Evolutionary conservation across 2,329 filamentous ascomycete species (phyloP).

Genomic region (Escovopsis sp.): DNA sequence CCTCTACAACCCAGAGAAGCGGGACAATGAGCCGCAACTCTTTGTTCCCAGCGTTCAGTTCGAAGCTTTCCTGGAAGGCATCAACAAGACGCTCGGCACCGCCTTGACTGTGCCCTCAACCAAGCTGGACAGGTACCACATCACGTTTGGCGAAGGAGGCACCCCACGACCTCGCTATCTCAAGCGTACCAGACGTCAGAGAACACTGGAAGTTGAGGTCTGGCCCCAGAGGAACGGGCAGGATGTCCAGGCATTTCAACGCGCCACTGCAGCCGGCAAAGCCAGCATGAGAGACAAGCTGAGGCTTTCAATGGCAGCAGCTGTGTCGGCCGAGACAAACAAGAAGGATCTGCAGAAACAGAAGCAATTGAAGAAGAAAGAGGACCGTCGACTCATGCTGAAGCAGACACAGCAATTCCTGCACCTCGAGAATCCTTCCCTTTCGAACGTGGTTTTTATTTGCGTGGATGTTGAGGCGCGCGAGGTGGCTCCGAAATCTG

Average conservation of each 20-base stretch:
- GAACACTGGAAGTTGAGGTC: slow-evolving; percentile 15
- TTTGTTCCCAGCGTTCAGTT: slow-evolving; percentile 56
- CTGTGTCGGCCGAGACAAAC: slow-evolving; percentile 8
- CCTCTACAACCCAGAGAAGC: slow-evolving; percentile 35
- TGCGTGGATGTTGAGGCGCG: slow-evolving; percentile 72
- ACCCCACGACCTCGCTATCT: slow-evolving; percentile 54
- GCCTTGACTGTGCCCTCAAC: slow-evolving; percentile 42
- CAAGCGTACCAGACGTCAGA: slow-evolving; percentile 34
- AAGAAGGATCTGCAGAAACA: slow-evolving; percentile 28
- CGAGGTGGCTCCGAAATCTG: slow-evolving; percentile 46
- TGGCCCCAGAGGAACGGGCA: slow-evolving; percentile 21
- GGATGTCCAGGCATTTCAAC: slow-evolving; percentile 18
- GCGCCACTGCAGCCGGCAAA: background rate
- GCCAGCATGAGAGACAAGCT: slow-evolving; percentile 6
- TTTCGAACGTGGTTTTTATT: slow-evolving; percentile 42
- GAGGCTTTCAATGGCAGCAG: slow-evolving; percentile 9
- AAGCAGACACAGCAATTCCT: slow-evolving; percentile 55
- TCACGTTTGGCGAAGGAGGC: slow-evolving; percentile 43
- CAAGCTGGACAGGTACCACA: slow-evolving; percentile 38
- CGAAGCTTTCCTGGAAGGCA: slow-evolving; percentile 42
- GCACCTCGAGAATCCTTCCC: slow-evolving; percentile 31
- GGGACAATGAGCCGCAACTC: slow-evolving; percentile 39
- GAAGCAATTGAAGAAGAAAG: slow-evolving; percentile 33
- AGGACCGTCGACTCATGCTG: slow-evolving; percentile 36
- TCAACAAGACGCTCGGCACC: slow-evolving; percentile 44